Base-by-base conservation (phyloP, 2,329 filamentous ascomycete genomes). In the Mycogone perniciosa region DNA sequence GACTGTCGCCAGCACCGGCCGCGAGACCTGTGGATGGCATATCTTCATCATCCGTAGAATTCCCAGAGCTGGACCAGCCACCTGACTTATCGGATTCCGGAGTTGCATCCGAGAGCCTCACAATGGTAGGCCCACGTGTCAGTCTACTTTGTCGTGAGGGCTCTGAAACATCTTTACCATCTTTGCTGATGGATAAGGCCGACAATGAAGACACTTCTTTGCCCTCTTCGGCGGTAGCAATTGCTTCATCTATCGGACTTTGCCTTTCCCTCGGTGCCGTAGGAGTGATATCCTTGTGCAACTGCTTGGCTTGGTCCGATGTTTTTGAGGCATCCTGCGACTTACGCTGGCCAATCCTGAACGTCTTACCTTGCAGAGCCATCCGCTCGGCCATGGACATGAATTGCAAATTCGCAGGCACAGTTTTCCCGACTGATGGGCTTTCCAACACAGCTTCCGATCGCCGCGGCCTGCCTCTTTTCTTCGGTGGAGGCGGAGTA, bases 321-420 rank as follows among this genome's bases (percentile, higher is more conserved):
- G 6, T 31, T 45, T 34, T 31, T 5, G 30, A 7, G 7, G 51
- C 35, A 9, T 31, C 44, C 10, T 39, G 54, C 6, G 56, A 48
- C 52, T 63, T 71, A 10, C 67, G 66, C 50, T 65, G 64, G 26
- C 68, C 66, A 41, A 81, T 80, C 63, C 73, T 79, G 56, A 82
- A 72, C 47, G 71, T 75, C 61, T 73, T 80, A 8, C 78, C 79
- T 46, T 67, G 71, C 2, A 79, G 65, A 33, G 73, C 76, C 71
- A 80, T 75, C n/a, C 77, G 72, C 57, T 82, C 79, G 35, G 73
- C 72, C 74, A 82, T 75, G 5, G 79, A 81, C 67, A 82, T 68
- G 44, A 76, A 71, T 8, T 67, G 63, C 8, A 59, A 60, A 42
- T 60, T 56, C 31, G 51, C 54, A 11, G 61, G 50, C 9, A 51